phyloP scores from a whole-genome alignment of 495 filamentous ascomycete species.

The Usnea hakonensis region DNA sequence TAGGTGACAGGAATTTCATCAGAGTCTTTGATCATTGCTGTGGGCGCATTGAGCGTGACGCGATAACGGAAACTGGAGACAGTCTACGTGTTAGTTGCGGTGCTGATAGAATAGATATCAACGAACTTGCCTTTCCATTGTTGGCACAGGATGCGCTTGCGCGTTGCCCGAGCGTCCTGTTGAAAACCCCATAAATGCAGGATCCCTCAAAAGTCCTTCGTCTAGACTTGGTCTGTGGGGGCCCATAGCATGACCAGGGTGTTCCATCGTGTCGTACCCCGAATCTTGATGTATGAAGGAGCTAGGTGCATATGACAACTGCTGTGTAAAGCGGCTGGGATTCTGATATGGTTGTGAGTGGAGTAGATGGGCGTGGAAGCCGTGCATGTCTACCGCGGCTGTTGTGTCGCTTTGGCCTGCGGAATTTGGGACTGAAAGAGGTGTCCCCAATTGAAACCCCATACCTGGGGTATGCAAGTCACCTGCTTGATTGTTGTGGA shows the following conservation, averaged over 20 bases:
- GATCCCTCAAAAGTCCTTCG: conserved; percentile 33
- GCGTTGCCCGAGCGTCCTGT: conserved; percentile 23
- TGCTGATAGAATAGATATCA: conserved; percentile 33
- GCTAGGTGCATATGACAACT: conserved; percentile 66
- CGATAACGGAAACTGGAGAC: conserved; percentile 74
- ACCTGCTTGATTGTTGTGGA: conserved; percentile 68
- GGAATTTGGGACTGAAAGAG: conserved; percentile 69
- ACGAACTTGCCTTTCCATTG: conserved; percentile 38
- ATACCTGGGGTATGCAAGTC: conserved; percentile 84
- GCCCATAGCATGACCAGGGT: conserved; percentile 53
- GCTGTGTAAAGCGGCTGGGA: conserved; percentile 63
- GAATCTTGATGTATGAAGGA: conserved; percentile 71
- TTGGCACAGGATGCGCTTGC: conserved; percentile 34
- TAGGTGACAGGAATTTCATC: conserved; percentile 93
- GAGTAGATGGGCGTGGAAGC: conserved; percentile 50
- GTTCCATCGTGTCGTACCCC: conserved; percentile 69
- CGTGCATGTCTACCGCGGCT: conserved; percentile 47
- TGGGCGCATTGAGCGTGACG: conserved; percentile 83
- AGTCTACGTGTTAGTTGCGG: conserved; percentile 26
- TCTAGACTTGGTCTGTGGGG: conserved; percentile 40
- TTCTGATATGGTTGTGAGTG: conserved; percentile 63
- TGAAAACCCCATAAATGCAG: conserved; percentile 30
- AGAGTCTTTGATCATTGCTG: conserved; percentile 84
- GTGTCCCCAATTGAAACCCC: conserved; percentile 70
- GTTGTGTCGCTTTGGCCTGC: conserved; percentile 49